Base-by-base conservation (phyloP, 164 flowering plant species). In the Umbilicus rupestris region DNA sequence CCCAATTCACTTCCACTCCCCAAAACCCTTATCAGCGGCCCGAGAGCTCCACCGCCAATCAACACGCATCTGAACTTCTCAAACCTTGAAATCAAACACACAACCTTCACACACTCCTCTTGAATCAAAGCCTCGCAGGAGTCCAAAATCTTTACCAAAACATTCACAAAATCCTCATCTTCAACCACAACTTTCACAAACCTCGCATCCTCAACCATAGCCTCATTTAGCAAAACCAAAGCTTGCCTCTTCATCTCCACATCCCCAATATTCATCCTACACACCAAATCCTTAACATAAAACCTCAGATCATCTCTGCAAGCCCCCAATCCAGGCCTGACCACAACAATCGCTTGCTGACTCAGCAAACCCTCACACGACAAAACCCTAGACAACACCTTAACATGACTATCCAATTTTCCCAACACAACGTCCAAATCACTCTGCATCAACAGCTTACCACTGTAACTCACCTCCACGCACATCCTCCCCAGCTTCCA, bases 371-470 rank as follows among this genome's bases (percentile, higher is more conserved):
- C 68, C 15, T 92, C 94, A 28, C 80, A 68, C 2, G 74, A 63
- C 68, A 83, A 85, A 28, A 93, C 73, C 57, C 75, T 83, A 16
- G 78, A 69, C 12, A 94, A 79, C 16, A 71, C 75, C 73, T 73
- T 81, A 29, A 77, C 55, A 66, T 87, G 93, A 24, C 30, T 24
- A 17, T 83, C 91, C 47, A 94, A 71, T 62, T 80, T 86, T 1
- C 84, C 74, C 7, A 73, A 65, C 12, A 85, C 14, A 17, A 81
- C 72, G 71, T 89, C 93, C 41, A 94, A 79, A 63, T 94, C 96
- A 64, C 99, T 94, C 82, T 94, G 96, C 99, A 89, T 94, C 42
- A 85, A 79, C 14, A 94, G 85, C 85, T 94, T 94, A 65, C 99
- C 99, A 50, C 89, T 79, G 73, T 83, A 94, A 3, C 88, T 77